These are phyloP conservation scores for Fusarium hainanense DNA, from an alignment of 2,329 filamentous ascomycete genomes.

Conservation along the genomic window DNA sequence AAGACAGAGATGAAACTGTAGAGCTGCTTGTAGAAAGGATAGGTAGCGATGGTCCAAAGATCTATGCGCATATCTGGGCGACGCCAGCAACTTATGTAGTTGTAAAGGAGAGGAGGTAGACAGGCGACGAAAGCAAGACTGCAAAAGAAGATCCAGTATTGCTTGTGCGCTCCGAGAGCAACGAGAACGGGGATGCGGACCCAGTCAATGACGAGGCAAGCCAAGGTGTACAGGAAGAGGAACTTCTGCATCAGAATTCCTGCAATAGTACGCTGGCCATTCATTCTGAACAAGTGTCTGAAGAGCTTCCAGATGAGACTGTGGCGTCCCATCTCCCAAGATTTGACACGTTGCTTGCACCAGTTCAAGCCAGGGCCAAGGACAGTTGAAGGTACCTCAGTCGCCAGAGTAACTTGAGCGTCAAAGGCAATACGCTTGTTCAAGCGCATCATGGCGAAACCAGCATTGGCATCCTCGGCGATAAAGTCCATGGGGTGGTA, in stretches of 20 bases:
- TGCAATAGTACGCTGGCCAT: background rate
- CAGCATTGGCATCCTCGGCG: background rate
- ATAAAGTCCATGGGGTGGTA: constrained; percentile 13
- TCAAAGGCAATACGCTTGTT: constrained; percentile 2
- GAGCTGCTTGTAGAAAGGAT: background rate
- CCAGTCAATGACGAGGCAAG: constrained; percentile 3
- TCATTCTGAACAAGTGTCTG: constrained; percentile 3
- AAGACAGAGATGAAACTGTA: constrained; percentile 7
- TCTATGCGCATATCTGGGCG: constrained; percentile 10
- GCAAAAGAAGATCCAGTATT: constrained; percentile 18
- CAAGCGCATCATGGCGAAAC: constrained; percentile 7
- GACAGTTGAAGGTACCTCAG: constrained; percentile 1
- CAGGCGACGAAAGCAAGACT: constrained; percentile 3
- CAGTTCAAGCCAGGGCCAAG: constrained; percentile 30
- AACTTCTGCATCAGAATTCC: constrained; percentile 5
- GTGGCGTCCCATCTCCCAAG: constrained; percentile 35
- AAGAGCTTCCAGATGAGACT: constrained; percentile 18
- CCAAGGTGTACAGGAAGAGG: background rate
- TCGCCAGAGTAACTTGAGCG: background rate
- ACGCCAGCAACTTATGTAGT: constrained; percentile 1
- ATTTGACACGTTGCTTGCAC: constrained; percentile 36
- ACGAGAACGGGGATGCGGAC: background rate
- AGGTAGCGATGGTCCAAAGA: background rate
- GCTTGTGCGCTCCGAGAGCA: background rate
- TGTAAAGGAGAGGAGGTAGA: constrained; percentile 2